Percentiles rank a stretch among this genome's conserved stretches.
These are phyloP conservation scores for Bruguiera hainesii DNA, from an alignment of 441 rosid genomes.

Conservation along the genomic window DNA sequence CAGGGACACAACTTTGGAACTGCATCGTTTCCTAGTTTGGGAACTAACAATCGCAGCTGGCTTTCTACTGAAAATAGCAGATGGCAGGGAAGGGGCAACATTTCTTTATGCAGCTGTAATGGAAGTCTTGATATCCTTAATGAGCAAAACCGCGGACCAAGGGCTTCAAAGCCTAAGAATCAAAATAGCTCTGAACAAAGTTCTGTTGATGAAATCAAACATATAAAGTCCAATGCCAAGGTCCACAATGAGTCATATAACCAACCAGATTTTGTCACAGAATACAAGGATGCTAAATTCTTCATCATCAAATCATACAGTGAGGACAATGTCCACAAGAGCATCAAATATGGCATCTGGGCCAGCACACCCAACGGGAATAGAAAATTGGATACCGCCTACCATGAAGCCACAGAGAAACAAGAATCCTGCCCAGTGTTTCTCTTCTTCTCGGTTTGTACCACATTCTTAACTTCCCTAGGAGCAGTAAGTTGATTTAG, in stretches of 20 bases:
- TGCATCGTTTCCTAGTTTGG: constrained; percentile 35
- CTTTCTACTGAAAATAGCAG: constrained; percentile 48
- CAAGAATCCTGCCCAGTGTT: constrained; percentile 49
- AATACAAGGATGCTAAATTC: constrained; percentile 58
- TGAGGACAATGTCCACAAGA: constrained; percentile 83
- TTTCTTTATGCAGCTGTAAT: constrained; percentile 42
- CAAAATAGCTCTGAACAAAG: constrained; percentile 37
- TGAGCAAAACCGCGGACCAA: constrained; percentile 74
- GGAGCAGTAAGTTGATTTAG: background rate
- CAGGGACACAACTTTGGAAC: constrained; percentile 42
- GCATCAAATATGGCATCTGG: constrained; percentile 75
- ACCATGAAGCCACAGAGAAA: constrained; percentile 50
- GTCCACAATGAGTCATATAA: constrained; percentile 43
- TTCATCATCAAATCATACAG: constrained; percentile 76
- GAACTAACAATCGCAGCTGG: constrained; percentile 42
- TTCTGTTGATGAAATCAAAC: constrained; percentile 36
- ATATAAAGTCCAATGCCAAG: constrained; percentile 31
- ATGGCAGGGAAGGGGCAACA: constrained; percentile 49
- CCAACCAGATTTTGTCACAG: constrained; percentile 47
- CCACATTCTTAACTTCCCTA: background rate
- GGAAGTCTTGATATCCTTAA: constrained; percentile 54
- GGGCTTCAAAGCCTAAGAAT: constrained; percentile 59
- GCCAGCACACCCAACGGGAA: constrained; percentile 85
- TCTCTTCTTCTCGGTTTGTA: constrained; percentile 69
- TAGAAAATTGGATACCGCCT: constrained; percentile 61